phyloP scores from a whole-genome alignment of 768 basidiomycete genomes.

The Crucibulum laeve region DNA sequence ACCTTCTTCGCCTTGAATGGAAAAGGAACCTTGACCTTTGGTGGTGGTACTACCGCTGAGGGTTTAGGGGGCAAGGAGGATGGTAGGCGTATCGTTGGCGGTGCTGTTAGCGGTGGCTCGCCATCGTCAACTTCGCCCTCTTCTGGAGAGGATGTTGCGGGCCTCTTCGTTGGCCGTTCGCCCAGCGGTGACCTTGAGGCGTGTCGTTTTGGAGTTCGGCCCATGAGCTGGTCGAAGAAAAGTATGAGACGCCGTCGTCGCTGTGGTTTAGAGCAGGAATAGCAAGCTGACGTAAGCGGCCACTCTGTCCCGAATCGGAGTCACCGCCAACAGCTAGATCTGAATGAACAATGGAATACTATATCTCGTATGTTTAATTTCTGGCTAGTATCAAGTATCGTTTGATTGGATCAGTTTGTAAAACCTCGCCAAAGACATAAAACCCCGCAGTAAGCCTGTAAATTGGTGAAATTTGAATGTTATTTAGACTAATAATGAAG shows the following conservation, averaged over 20 bases:
- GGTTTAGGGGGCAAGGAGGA: constrained; percentile 32
- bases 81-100: constrained; percentile 19
- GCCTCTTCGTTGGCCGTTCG: constrained; percentile 50
- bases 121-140: constrained; percentile 79
- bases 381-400: no score
- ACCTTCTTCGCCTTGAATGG: constrained; percentile 66
- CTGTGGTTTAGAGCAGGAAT: background rate
- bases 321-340: no score
- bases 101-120: constrained; percentile 13
- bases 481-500: no score
- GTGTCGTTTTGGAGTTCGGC: constrained; percentile 45
- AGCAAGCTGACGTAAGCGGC: background rate
- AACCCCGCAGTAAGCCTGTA: no score
- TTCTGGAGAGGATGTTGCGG: constrained; percentile 65
- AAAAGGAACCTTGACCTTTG: constrained; percentile 57
- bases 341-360: no score
- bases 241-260: background rate
- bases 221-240: constrained; percentile 14
- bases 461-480: no score
- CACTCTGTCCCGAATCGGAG: no score
- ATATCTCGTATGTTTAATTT: no score
- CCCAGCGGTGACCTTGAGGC: constrained; percentile 50
- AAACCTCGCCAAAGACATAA: no score
- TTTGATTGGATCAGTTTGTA: no score
- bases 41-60: constrained; percentile 6